Conservation (phyloP, 2,329 filamentous ascomycete genomes). For the Neonectria faginata region DNA sequence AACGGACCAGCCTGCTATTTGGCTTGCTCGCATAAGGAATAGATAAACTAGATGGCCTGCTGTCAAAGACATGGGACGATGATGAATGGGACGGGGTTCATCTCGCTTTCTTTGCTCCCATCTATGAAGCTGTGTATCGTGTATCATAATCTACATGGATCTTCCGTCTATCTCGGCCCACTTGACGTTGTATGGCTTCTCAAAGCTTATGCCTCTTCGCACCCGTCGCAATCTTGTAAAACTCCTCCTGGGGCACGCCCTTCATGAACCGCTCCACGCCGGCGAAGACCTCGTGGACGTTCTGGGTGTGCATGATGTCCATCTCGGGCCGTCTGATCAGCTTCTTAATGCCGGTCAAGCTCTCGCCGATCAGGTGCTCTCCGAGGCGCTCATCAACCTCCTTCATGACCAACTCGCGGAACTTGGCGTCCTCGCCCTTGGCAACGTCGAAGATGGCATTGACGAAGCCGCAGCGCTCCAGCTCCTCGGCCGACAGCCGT, state of each 20-base stretch:
- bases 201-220: conserved; percentile 95
- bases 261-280: conserved; percentile 83
- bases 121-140: neutral
- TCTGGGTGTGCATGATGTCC: conserved; percentile 80
- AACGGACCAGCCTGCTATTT: conserved; percentile 84
- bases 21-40: conserved; percentile 70
- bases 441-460: conserved; percentile 80
- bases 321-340: conserved; percentile 80
- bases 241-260: conserved; percentile 89
- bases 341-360: conserved; percentile 85
- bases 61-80: neutral
- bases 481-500: conserved; percentile 77
- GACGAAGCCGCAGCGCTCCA: conserved; percentile 82
- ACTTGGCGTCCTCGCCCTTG: conserved; percentile 74
- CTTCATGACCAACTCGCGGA: conserved; percentile 75
- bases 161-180: conserved; percentile 2
- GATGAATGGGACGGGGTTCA: conserved; percentile 8
- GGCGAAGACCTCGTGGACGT: conserved; percentile 85
- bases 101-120: conserved; percentile 1
- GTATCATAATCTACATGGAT: neutral
- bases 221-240: conserved; percentile 83
- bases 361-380: conserved; percentile 81
- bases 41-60: conserved; percentile 26
- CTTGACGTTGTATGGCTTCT: neutral
- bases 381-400: conserved; percentile 88